Base-by-base conservation (phyloP, 148 eudicot genomes). In the Camellia japonica region DNA sequence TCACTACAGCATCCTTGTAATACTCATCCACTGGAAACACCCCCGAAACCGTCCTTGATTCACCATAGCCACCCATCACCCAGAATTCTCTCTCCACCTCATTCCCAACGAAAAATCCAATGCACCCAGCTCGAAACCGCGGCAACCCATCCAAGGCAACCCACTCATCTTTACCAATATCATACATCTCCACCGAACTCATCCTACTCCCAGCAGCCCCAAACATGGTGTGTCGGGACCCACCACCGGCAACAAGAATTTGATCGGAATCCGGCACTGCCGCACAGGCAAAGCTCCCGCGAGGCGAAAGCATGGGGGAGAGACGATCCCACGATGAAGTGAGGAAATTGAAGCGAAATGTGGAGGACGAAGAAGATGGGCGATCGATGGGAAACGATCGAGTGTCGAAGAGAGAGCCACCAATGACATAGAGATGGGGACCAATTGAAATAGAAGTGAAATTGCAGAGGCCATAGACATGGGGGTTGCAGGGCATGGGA, bases 51-150 rank as follows among this genome's bases (percentile, higher is more conserved):
- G 93, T 92, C 86, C 91, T 89, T 69, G 90, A 86, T 81, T 89
- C 94, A 7, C 99, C 97, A 59, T 95, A 95, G 56, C 99, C 99
- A 1, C 99, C 99, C 97, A 95, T 93, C 80, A 95, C 99, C 97
- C 99, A 93, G 71, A 95, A 92, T 82, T 93, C 97, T 76, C 78
- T 86, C 85, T 77, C 83, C 46, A 77, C 85, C 16, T 72, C 88
- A 69, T 66, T 78, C 19, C 86, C 90, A 64, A 83, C 82, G 23
- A 86, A 70, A 73, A 95, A 93, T 69, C 99, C 99, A 52, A 79
- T 93, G 75, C 97, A 95, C 49, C 99, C 99, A 0, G 99, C 99
- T 12, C 99, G 81, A 54, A 83, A 90, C 80, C 88, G 81, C 0
- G 98, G 99, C 82, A 95, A 66, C 42, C 89, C 93, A 51, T 86